Base-by-base conservation (phyloP, 306 rosid species). In the Trifolium repens region DNA sequence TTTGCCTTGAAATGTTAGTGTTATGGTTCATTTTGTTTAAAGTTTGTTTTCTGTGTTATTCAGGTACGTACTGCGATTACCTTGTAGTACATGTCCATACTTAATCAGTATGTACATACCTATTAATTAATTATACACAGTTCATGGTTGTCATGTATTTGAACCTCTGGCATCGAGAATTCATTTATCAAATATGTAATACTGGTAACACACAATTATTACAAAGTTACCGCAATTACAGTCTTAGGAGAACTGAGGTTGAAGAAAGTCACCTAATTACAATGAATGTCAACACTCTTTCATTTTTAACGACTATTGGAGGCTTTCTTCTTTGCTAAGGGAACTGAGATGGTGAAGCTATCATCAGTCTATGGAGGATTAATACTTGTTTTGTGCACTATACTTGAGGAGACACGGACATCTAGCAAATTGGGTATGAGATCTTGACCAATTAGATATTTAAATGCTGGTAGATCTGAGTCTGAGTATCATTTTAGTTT, bases 1-100 rank as follows among this genome's bases (percentile, higher is more conserved):
- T 88, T 86, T 82, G 78, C 68, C 86, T 67, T 81, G 69, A 67
- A 76, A 69, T 78, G 85, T 84, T 82, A 69, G 75, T 82, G 86
- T 85, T 61, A 71, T 59, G 75, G 59, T 81, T 43, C 75, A 79
- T 82, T 55, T 58, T 76, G 44, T 62, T 78, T 63, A 61, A 46
- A 47, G 62, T 62, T 62, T 61, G 30, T 17, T 81, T 55, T 39
- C 37, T 22, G 35, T 57, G 67, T 63, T 30, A 61, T 77, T 67
- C 50, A 5, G 32, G 70, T 27, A 10, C 42, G 71, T 40, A 65
- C 37, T 59, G 17, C 3, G 2, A 59, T 59, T 40, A 65, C 40
- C 46, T 5, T 27, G 17, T 67, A 67, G 15, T 40, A 22, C 42
- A 27, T 46, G 59, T 68, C 27, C 26, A 14, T 68, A 46, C 40